Percentiles rank a stretch among this genome's conserved stretches.
phyloP scores from a whole-genome alignment of 306 rosid genomes.

The Prunus padus region DNA sequence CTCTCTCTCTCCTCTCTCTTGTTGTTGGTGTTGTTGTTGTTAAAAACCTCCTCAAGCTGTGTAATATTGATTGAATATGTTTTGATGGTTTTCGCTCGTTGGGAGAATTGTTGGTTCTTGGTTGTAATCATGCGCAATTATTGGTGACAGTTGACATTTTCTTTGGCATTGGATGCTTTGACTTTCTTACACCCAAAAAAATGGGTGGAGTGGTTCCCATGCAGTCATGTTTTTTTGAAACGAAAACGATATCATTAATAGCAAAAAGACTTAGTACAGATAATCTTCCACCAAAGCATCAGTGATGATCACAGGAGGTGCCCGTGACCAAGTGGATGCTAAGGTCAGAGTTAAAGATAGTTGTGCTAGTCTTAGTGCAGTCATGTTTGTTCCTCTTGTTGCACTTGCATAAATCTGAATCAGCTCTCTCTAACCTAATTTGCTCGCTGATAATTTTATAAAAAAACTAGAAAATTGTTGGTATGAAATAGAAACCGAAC shows the following conservation, averaged over 20 bases:
- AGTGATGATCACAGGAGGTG: no score
- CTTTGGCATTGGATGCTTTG: conserved; percentile 32
- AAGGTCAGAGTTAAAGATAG: no score
- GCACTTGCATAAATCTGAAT: not conserved
- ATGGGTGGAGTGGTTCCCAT: not conserved
- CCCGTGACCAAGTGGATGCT: no score
- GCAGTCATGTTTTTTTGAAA: not conserved
- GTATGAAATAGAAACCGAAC: not conserved
- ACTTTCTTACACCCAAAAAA: conserved; percentile 1
- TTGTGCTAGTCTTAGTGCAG: no score
- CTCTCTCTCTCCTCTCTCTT: conserved; percentile 27
- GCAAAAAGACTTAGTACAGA: no score
- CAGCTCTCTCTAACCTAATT: not conserved
- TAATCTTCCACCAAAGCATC: no score
- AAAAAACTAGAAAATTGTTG: not conserved
- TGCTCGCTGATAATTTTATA: not conserved
- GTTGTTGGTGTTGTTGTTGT: not conserved
- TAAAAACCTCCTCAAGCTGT: conserved; percentile 9
- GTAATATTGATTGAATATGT: conserved; percentile 31
- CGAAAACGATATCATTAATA: no score
- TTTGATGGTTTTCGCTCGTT: conserved; percentile 34
- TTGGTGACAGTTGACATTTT: conserved; percentile 57
- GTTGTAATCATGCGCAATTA: conserved; percentile 53
- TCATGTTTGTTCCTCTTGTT: not conserved
- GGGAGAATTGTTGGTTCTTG: conserved; percentile 35